Percentiles rank a stretch among this genome's conserved stretches.
phyloP scores from a whole-genome alignment of 2,329 filamentous ascomycete species.

The Ramularia collo-cygni region DNA sequence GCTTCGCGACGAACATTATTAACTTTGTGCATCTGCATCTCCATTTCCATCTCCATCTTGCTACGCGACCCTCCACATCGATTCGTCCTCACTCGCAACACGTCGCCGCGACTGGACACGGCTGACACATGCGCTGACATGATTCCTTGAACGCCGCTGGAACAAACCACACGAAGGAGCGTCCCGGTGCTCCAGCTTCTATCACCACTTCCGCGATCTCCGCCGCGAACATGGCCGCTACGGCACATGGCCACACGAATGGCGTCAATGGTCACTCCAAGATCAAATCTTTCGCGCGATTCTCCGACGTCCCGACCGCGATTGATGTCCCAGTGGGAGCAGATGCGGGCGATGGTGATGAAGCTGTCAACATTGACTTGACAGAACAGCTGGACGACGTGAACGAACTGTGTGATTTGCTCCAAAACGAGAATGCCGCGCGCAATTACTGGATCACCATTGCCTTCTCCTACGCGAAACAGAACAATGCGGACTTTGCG shows the following conservation, averaged over 20 bases:
- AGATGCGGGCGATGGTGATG: constrained; percentile 48
- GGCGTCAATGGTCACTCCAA: constrained; percentile 42
- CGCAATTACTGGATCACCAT: constrained; percentile 98
- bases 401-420: constrained; percentile 90
- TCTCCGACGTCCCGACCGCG: constrained; percentile 55
- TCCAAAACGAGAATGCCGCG: constrained; percentile 88
- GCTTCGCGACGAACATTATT: too few species aligned
- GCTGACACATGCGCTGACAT: too few species aligned
- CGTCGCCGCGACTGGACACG: background rate
- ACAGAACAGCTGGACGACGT: constrained; percentile 74
- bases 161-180: too few species aligned
- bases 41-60: too few species aligned
- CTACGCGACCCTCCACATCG: too few species aligned
- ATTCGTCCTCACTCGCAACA: background rate
- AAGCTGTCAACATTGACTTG: constrained; percentile 85
- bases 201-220: constrained; percentile 1
- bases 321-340: constrained; percentile 59
- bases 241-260: constrained; percentile 46
- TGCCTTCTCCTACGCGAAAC: constrained; percentile 91
- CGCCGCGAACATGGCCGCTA: constrained; percentile 42
- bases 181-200: too few species aligned
- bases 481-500: constrained; percentile 81
- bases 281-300: constrained; percentile 40
- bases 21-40: too few species aligned
- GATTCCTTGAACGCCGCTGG: too few species aligned